phyloP scores from a whole-genome alignment of 345 rosid genomes.

The Microthlaspi erraticum region DNA sequence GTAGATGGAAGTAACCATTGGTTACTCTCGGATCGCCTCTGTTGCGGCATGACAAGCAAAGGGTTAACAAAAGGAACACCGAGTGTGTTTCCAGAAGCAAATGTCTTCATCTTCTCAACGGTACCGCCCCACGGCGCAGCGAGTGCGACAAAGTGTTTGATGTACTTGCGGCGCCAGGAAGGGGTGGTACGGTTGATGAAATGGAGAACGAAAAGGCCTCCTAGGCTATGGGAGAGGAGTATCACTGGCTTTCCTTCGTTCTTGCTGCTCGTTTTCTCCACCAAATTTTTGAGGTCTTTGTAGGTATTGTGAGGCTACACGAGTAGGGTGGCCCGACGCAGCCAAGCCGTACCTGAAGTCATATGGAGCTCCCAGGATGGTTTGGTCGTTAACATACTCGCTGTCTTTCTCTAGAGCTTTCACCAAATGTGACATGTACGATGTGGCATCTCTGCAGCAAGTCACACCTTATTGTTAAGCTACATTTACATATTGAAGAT shows the following conservation, averaged over 20 bases:
- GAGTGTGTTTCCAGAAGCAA: slow-evolving; percentile 71
- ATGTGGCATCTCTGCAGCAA: slow-evolving; percentile 45
- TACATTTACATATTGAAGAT: background rate
- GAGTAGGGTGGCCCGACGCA: slow-evolving; percentile 64
- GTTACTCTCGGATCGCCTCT: slow-evolving; percentile 82
- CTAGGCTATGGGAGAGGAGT: slow-evolving; percentile 81
- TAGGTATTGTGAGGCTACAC: slow-evolving; percentile 66
- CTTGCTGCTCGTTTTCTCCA: slow-evolving; percentile 60
- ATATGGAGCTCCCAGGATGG: slow-evolving; percentile 82
- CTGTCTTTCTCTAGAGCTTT: slow-evolving; percentile 53
- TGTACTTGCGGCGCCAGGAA: slow-evolving; percentile 65
- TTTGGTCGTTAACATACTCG: slow-evolving; percentile 67
- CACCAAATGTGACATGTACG: slow-evolving; percentile 77
- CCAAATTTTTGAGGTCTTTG: slow-evolving; percentile 60
- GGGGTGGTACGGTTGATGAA: slow-evolving; percentile 65
- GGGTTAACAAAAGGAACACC: slow-evolving; percentile 87
- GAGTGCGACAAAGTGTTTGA: slow-evolving; percentile 79
- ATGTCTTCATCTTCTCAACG: slow-evolving; percentile 62
- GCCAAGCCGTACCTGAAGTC: slow-evolving; percentile 90
- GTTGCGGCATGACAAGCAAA: slow-evolving; percentile 67
- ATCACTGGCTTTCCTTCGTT: slow-evolving; percentile 78
- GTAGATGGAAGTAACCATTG: slow-evolving; percentile 84
- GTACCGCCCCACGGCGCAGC: slow-evolving; percentile 90
- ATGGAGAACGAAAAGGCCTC: slow-evolving; percentile 74
- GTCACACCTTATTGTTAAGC: background rate